A percentile compares a stretch with the other conserved stretches of the same genome.
Evolutionary conservation across 1,284 basidiomycete genomes (phyloP).

Genomic region (Ustilago shanxiensis): DNA sequence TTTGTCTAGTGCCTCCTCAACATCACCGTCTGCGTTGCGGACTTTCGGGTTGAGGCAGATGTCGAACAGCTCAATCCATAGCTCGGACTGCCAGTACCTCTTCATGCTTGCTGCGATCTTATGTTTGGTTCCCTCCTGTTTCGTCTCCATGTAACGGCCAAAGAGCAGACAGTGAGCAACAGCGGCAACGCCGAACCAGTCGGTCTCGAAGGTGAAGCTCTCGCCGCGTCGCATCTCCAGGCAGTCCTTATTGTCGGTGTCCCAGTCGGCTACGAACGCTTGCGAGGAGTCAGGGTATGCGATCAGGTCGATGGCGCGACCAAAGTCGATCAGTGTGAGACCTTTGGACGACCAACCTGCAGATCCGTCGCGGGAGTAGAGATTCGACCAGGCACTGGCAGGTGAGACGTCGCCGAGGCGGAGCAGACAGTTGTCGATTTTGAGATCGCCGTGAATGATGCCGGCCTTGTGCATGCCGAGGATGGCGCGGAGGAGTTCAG

Average conservation of each 20-base stretch:
- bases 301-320: slow-evolving; percentile 87
- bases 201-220: slow-evolving; percentile 93
- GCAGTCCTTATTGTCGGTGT: slow-evolving; percentile 82
- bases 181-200: slow-evolving; percentile 93
- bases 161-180: slow-evolving; percentile 96
- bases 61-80: slow-evolving; percentile 89
- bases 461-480: slow-evolving; percentile 84
- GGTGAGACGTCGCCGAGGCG: slow-evolving; percentile 83
- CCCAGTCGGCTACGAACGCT: slow-evolving; percentile 89
- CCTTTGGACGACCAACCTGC: slow-evolving; percentile 90
- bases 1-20: slow-evolving; percentile 76
- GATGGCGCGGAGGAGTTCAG: slow-evolving; percentile 86
- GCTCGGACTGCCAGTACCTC: slow-evolving; percentile 92
- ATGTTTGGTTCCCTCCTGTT: slow-evolving; percentile 16
- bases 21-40: not conserved
- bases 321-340: slow-evolving; percentile 94
- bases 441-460: slow-evolving; percentile 97
- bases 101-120: slow-evolving; percentile 79
- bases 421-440: slow-evolving; percentile 98
- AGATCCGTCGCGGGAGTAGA: slow-evolving; percentile 81
- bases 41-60: slow-evolving; percentile 80
- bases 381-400: slow-evolving; percentile 78
- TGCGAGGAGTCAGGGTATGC: slow-evolving; percentile 79
- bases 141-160: slow-evolving; percentile 81
- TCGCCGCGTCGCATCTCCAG: slow-evolving; percentile 84